Evolutionary conservation across 352 stramenopile genomes (phyloP), one percentile per base, ranked within the genome.

Genomic region (Globisporangium echinulatum): DNA sequence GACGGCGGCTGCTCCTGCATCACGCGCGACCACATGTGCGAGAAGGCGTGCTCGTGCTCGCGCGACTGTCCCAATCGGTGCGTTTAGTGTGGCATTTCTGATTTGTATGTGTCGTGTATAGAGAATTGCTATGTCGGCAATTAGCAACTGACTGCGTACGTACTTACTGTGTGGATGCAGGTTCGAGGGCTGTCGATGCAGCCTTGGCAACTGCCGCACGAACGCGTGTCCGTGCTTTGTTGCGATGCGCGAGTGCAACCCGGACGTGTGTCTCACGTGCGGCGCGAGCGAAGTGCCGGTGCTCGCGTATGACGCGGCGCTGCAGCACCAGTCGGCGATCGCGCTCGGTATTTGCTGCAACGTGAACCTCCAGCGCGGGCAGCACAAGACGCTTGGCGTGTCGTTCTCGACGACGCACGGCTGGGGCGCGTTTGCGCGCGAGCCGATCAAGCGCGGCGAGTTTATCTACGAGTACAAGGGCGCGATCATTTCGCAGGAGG

Each of bases 31-130:
- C 83, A 93, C 63, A 90, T 74, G 52, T 93, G 83, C 44, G 79
- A 91, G 52, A 91, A 89, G 63, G 81, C 83, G 50, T 93, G 83
- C 61, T 90, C 81, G n/a, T 93, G 83, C 58, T 87, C 83, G 5
- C 77, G 72, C 6, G 72, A 91, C 57, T 93, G 83, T 48, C 69
- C 75, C 11, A 93, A 91, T 53, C 70, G 83, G 74, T 86, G 61
- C 15, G 71, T 61, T 39, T 4, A 39, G 17, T 43, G 39, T 37
- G 15, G 67, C 44, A 50, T 40, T 4, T 64, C 7, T 62, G 55
- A 14, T 39, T 15, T 44, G 50, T 42, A 19, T 25, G 36, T 54
- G 49, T 43, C 14, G 8, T 52, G 48, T 36, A 13, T n/a, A 6
- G 25, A 36, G 25, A 33, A 33, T 33, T 33, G 10, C 19, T 25